phyloP scores from a whole-genome alignment of 768 basidiomycete genomes.

The Daedaleopsis sinensis region DNA sequence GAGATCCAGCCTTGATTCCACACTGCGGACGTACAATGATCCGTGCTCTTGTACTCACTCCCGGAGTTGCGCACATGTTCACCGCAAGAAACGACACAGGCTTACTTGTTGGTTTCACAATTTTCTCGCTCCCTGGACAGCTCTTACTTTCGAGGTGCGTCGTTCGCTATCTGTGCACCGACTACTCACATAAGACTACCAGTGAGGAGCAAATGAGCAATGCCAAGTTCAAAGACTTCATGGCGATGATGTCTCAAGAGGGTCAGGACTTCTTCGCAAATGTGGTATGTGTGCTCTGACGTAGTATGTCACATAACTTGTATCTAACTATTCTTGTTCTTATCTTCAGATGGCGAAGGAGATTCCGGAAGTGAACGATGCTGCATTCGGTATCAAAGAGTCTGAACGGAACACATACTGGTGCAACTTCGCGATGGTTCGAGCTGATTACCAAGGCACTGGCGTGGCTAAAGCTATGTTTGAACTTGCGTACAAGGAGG shows the following conservation, averaged over 20 bases:
- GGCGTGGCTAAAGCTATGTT: slow-evolving; percentile 18
- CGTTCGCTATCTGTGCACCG: no score
- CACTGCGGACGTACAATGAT: not conserved
- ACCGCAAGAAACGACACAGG: slow-evolving; percentile 8
- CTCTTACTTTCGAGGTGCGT: not conserved
- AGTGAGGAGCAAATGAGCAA: not conserved
- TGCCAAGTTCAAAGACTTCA: not conserved
- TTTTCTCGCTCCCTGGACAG: slow-evolving; percentile 9
- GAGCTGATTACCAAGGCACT: slow-evolving; percentile 18
- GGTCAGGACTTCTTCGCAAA: slow-evolving; percentile 18
- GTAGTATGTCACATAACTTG: not conserved
- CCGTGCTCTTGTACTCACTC: not conserved
- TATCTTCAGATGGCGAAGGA: not conserved
- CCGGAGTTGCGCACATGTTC: slow-evolving; percentile 11
- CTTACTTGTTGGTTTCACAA: slow-evolving; percentile 9
- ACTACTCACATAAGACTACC: slow-evolving; percentile 11
- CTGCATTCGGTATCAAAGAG: not conserved
- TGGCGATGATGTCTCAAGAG: slow-evolving; percentile 18
- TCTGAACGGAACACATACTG: slow-evolving; percentile 15
- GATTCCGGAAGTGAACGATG: not conserved
- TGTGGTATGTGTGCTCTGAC: slow-evolving; percentile 1
- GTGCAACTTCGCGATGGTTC: slow-evolving; percentile 21
- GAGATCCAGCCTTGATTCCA: not conserved
- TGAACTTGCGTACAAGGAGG: slow-evolving; percentile 11
- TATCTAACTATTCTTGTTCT: no score